Evolutionary conservation across 139 green algal species (phyloP).

Genomic region (Haematococcus sp.): DNA sequence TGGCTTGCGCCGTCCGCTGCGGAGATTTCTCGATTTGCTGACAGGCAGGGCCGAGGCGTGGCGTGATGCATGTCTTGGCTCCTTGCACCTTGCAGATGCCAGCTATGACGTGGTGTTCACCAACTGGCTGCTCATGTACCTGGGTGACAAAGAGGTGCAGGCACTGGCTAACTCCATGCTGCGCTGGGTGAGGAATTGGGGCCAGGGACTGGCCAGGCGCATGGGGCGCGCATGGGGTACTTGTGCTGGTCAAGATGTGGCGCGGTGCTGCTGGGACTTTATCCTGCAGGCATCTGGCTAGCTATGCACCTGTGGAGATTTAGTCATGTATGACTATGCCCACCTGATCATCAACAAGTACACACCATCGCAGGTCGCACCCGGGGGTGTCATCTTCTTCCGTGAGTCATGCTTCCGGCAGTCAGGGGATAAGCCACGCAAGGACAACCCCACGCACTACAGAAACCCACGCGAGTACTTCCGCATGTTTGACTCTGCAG

Average conservation of each 20-base stretch:
- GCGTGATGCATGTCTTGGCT: too few species aligned
- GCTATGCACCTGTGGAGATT: too few species aligned
- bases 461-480: slow-evolving; percentile 77
- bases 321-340: too few species aligned
- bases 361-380: slow-evolving; percentile 41
- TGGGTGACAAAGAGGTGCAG: slow-evolving; percentile 74
- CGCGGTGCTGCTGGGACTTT: too few species aligned
- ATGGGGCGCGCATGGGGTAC: too few species aligned
- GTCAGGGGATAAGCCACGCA: slow-evolving; percentile 70
- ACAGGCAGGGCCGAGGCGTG: too few species aligned
- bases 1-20: too few species aligned
- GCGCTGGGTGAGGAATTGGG: slow-evolving; percentile 70
- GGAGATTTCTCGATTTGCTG: too few species aligned
- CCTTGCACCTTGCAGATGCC: background rate
- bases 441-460: slow-evolving; percentile 89
- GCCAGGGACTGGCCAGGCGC: too few species aligned
- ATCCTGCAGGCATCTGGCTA: too few species aligned
- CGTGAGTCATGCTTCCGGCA: slow-evolving; percentile 87
- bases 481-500: slow-evolving; percentile 59
- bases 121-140: slow-evolving; percentile 96
- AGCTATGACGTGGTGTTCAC: slow-evolving; percentile 79
- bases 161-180: slow-evolving; percentile 60
- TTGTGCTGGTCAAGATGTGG: too few species aligned
- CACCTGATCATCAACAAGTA: too few species aligned
- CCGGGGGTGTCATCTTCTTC: slow-evolving; percentile 81